phyloP scores from a whole-genome alignment of 257 asterid species.

The Marsdenia floribunda region DNA sequence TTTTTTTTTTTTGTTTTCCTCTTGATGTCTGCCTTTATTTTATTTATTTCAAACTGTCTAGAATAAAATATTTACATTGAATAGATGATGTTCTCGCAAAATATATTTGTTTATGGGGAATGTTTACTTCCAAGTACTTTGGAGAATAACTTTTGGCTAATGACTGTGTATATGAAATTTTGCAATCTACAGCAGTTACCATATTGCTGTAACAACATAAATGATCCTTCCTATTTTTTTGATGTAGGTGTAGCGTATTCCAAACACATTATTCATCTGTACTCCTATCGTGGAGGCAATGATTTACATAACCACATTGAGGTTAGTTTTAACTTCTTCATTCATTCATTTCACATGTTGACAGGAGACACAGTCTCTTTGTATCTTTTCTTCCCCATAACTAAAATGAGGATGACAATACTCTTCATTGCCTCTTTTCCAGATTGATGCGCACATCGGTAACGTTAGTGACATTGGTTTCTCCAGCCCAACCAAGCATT shows the following conservation, averaged over 20 bases:
- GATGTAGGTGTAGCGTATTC: slow-evolving; percentile 69
- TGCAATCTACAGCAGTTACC: not conserved
- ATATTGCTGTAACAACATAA: not conserved
- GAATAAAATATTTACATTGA: not conserved
- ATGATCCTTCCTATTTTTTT: slow-evolving; percentile 6
- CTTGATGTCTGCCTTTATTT: not conserved
- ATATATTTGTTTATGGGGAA: not conserved
- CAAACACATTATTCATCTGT: slow-evolving; percentile 62
- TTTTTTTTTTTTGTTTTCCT: not conserved
- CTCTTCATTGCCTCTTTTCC: slow-evolving; percentile 9
- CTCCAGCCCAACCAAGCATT: slow-evolving; percentile 40
- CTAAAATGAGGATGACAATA: not conserved
- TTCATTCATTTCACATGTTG: not conserved
- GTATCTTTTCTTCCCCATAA: not conserved
- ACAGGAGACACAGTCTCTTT: not conserved
- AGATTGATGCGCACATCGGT: slow-evolving; percentile 70
- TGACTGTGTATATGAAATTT: not conserved
- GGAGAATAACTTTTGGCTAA: not conserved
- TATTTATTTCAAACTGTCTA: not conserved
- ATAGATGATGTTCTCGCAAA: not conserved
- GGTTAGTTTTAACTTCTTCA: slow-evolving; percentile 32
- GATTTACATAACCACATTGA: slow-evolving; percentile 49
- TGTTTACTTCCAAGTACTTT: not conserved
- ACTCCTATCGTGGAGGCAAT: slow-evolving; percentile 37
- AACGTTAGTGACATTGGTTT: slow-evolving; percentile 60